These are phyloP conservation scores for Dendrobium catenatum DNA, from an alignment of 106 monocot genomes.

Conservation along the genomic window DNA sequence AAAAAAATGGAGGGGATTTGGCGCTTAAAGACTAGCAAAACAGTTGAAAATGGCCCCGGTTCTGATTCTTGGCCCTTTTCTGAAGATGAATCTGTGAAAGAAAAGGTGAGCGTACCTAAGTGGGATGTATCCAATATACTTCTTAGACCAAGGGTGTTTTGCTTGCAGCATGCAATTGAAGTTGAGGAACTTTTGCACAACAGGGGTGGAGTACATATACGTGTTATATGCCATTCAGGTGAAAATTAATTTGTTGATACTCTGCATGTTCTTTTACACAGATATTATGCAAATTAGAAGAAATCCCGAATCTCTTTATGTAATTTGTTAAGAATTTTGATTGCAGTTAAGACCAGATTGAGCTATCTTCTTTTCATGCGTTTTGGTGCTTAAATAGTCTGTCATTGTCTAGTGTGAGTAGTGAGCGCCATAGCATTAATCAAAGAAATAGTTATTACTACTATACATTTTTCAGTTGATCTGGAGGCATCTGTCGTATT, in stretches of 20 bases:
- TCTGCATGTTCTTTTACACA: neutral
- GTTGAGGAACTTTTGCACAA: constrained; percentile 45
- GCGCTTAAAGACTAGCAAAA: neutral
- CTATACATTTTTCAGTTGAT: neutral
- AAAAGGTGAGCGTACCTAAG: neutral
- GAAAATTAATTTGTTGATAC: neutral
- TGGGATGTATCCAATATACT: constrained; percentile 37
- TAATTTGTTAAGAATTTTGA: neutral
- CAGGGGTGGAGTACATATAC: constrained; percentile 51
- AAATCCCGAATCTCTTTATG: neutral
- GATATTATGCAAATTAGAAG: neutral
- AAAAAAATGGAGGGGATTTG: neutral
- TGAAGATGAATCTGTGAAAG: constrained; percentile 7
- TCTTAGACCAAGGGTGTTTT: constrained; percentile 73
- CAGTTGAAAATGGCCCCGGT: constrained; percentile 3
- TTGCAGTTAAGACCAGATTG: neutral
- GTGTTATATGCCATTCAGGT: constrained; percentile 94
- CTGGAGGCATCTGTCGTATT: neutral
- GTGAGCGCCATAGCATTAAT: neutral
- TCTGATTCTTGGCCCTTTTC: neutral
- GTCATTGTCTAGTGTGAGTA: neutral
- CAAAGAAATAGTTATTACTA: neutral
- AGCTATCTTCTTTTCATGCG: neutral
- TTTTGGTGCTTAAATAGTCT: neutral
- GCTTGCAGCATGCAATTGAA: constrained; percentile 91